phyloP scores from a whole-genome alignment of 2,329 filamentous ascomycete genomes.

The Colletotrichum sp. region DNA sequence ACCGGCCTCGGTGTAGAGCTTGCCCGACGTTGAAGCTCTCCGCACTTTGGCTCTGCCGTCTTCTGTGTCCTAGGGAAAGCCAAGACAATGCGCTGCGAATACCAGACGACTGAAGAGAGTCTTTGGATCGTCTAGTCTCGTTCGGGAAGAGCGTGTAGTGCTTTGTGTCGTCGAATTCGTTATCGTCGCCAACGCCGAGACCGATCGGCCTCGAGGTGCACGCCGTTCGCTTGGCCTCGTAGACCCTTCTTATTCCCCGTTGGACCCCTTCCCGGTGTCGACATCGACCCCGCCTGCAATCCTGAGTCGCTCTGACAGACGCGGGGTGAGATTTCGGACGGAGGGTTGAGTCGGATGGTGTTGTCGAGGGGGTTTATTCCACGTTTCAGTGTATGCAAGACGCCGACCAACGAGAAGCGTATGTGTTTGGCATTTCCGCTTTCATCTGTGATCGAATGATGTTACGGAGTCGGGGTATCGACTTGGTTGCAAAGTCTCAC shows the following conservation, averaged over 20 bases:
- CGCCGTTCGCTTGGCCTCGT: background rate
- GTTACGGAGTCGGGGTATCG: background rate
- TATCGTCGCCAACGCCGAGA: constrained; percentile 3
- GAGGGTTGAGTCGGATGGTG: background rate
- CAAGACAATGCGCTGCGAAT: constrained; percentile 2
- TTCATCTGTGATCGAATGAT: background rate
- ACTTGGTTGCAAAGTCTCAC: background rate
- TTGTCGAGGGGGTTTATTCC: background rate
- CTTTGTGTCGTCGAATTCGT: background rate
- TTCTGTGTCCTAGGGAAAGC: background rate
- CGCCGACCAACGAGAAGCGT: constrained; percentile 2
- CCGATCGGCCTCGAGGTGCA: background rate
- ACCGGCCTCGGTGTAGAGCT: background rate
- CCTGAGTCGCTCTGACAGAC: background rate
- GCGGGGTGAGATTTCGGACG: background rate
- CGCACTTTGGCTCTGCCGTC: background rate
- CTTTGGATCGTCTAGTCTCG: background rate
- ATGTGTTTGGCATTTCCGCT: background rate
- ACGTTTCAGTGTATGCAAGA: constrained; percentile 18
- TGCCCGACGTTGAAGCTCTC: background rate
- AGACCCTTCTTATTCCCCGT: background rate
- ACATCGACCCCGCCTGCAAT: background rate
- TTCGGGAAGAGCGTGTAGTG: background rate
- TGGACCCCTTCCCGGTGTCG: background rate
- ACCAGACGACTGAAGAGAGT: background rate